Evolutionary conservation across 305 asterid genomes (phyloP).

Genomic region (Withania somnifera): DNA sequence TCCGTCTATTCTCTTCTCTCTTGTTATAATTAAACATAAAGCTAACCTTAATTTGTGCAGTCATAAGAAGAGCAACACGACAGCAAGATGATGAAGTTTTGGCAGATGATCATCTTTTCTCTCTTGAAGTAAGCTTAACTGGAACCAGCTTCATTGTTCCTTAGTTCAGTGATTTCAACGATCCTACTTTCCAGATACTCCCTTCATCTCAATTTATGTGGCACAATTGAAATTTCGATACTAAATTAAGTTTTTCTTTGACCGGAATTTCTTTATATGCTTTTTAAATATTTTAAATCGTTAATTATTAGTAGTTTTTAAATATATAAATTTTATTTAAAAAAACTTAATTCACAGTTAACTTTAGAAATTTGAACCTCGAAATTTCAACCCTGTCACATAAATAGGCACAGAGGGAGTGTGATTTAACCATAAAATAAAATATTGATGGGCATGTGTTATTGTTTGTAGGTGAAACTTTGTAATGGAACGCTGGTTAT

Average conservation of each 20-base stretch:
- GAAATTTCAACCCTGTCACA: no score
- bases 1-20: background rate
- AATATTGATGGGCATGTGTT: background rate
- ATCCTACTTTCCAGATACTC: background rate
- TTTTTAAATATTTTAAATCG: no score
- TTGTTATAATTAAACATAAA: background rate
- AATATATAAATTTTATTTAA: no score
- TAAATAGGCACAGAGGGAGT: background rate
- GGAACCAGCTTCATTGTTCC: background rate
- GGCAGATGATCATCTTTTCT: constrained; percentile 57
- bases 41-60: constrained; percentile 25
- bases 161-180: background rate
- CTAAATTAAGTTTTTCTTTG: no score
- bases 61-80: constrained; percentile 51
- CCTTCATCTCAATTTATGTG: no score
- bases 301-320: no score
- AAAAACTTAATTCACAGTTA: no score
- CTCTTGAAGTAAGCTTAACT: constrained; percentile 55
- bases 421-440: background rate
- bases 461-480: constrained; percentile 63
- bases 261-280: no score
- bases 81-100: constrained; percentile 30
- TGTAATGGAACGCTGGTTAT: constrained; percentile 70
- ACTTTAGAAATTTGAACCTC: no score
- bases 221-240: no score